Evolutionary conservation across 1,139 yeast species (phyloP).

Genomic region (Ashbya aceris): DNA sequence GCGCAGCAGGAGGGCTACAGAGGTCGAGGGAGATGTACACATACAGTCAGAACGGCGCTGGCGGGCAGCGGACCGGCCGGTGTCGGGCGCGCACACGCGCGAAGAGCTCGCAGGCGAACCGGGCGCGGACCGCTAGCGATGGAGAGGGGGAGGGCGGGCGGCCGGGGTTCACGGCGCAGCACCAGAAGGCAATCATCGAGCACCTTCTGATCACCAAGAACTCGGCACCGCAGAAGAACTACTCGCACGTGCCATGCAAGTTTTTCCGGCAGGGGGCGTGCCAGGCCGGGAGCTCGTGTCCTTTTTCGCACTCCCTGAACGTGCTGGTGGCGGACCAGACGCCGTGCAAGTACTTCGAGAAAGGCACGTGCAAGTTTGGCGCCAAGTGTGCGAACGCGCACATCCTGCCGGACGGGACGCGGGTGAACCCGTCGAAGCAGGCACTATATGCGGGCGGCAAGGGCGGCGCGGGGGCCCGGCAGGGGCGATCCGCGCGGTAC

Average conservation of each 20-base stretch:
- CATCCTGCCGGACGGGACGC: constrained; percentile 78
- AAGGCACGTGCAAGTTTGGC: constrained; percentile 93
- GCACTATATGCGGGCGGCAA: neutral
- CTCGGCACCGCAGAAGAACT: constrained; percentile 18
- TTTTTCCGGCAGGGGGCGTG: constrained; percentile 85
- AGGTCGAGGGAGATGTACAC: constrained; percentile 2
- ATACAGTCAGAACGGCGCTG: neutral
- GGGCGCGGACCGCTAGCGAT: neutral
- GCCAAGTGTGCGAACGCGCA: constrained; percentile 89
- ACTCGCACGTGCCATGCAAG: constrained; percentile 88
- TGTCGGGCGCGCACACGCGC: neutral
- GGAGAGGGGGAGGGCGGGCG: neutral
- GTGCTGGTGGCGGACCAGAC: constrained; percentile 41
- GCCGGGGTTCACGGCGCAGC: constrained; percentile 13
- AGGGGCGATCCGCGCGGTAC: neutral
- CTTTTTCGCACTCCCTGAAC: constrained; percentile 70
- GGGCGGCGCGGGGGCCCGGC: neutral
- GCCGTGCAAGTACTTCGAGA: constrained; percentile 88
- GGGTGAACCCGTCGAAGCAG: constrained; percentile 42
- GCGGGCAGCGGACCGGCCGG: neutral
- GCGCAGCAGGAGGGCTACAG: neutral
- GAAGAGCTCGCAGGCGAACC: neutral
- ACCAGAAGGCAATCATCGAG: constrained; percentile 21
- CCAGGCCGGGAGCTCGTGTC: constrained; percentile 89
- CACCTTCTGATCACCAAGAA: constrained; percentile 24